Evolutionary conservation across 1,284 basidiomycete genomes (phyloP).

Genomic region (Thecaphora frezii): DNA sequence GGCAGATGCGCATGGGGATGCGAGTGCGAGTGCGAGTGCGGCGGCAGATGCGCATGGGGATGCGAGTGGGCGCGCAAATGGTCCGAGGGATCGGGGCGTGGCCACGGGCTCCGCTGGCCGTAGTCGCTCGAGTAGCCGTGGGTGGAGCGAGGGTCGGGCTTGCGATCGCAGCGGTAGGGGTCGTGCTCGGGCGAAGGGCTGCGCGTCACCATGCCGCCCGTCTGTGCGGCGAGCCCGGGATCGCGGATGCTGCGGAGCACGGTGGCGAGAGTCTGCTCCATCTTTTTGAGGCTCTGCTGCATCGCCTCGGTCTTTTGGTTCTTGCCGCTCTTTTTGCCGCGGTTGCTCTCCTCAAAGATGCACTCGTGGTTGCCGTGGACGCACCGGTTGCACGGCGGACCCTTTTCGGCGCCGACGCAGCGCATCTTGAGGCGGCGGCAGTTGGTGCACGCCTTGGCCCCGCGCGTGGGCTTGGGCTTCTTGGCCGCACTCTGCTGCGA

Average conservation of each 20-base stretch:
- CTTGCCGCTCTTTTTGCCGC: conserved; percentile 56
- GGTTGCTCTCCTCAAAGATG: conserved; percentile 56
- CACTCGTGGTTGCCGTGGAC: conserved; percentile 52
- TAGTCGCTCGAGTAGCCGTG: conserved; percentile 18
- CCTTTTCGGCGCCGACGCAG: conserved; percentile 88
- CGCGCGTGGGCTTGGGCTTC: conserved; percentile 56
- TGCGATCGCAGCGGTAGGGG: conserved; percentile 4
- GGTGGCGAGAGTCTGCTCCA: conserved; percentile 53
- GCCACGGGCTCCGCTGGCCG: conserved; percentile 26
- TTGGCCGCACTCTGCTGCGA: conserved; percentile 10
- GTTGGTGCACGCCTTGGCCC: conserved; percentile 79
- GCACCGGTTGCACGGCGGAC: conserved; percentile 78
- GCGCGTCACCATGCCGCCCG: conserved; percentile 40
- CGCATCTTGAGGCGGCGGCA: conserved; percentile 98
- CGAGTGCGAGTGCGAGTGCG: too few species aligned
- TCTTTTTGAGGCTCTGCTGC: conserved; percentile 54
- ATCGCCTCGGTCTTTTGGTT: conserved; percentile 51
- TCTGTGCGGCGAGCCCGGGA: conserved; percentile 34
- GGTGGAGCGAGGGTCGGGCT: conserved; percentile 19
- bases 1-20: too few species aligned
- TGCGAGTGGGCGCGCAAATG: too few species aligned
- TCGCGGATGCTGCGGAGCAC: conserved; percentile 51
- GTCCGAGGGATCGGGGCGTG: not conserved
- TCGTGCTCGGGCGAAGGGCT: conserved; percentile 24
- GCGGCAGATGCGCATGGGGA: too few species aligned